Base-by-base conservation (phyloP, 805 yeast genomes). In the Ogataea trehalophila region DNA sequence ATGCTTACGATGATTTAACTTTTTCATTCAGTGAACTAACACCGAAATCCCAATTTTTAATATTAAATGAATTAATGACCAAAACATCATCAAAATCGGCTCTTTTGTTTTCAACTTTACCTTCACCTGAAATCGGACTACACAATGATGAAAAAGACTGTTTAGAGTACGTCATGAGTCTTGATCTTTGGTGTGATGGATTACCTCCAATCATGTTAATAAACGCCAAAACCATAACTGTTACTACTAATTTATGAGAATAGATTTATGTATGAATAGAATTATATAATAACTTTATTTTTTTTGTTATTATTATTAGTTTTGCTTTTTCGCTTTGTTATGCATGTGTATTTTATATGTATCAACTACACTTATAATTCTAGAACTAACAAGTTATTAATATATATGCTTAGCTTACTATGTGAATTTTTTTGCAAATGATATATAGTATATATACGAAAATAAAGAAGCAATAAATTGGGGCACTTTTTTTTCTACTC, bases 181-280 rank as follows among this genome's bases (percentile, higher is more conserved):
- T 92, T 44, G 85, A 90, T 41, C 66, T 86, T 6, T 88, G 97
- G 94, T 74, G 92, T 47, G 79, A 81, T 39, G 88, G 79, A 5
- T 68, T 94, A 37, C 97, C 97, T 0, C 97, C 98, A 0, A 75
- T 81, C 1, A 62, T 94, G 62, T 66, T 94, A 51, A 75, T 94
- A 46, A 92, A 94, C 60, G 88, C 97, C 0, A 95, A 89, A 69
- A 85, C 96, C 0, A 90, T 94, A 74, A 94, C 99, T 0, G 99
- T 92, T 2, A 92, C 99, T 0, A 91, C 97, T 6, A 94, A 96
- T 33, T 70, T 92, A 52, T 91, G 41, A 47, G 9, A 26, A 20
- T 4, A 20, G 4, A 20, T 20, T 20, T 20, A 20, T 20, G 4
- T 20, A 20, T 20, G 20, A 20, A 20, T 20, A n/a, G 20, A 20